These are phyloP conservation scores for Rhynchospora tenuis DNA, from an alignment of 176 grass and related monocot genomes.

Conservation along the genomic window DNA sequence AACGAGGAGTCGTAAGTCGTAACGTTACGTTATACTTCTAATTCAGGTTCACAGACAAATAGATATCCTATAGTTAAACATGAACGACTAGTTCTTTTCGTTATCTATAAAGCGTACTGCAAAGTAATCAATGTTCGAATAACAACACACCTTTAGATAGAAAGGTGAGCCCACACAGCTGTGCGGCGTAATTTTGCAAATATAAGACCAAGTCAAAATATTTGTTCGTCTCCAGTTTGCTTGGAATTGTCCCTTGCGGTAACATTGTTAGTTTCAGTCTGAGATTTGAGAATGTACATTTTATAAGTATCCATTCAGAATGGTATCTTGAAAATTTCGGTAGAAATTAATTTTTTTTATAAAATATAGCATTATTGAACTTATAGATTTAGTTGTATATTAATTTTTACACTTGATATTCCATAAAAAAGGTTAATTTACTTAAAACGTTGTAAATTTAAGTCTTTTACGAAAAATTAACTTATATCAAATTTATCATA, in stretches of 20 bases:
- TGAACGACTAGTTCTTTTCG: neutral
- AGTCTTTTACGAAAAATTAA: too few species aligned
- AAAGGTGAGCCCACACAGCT: neutral
- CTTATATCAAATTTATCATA: too few species aligned
- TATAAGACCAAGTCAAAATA: neutral
- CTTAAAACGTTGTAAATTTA: too few species aligned
- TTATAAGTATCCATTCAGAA: neutral
- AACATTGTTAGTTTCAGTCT: neutral
- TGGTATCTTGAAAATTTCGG: too few species aligned
- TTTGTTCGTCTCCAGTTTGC: neutral
- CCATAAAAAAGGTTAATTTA: too few species aligned
- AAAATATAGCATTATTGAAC: too few species aligned
- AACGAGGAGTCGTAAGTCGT: too few species aligned
- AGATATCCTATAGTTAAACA: neutral
- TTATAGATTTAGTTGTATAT: too few species aligned
- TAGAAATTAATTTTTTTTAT: too few species aligned
- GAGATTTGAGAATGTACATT: neutral
- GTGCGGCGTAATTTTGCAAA: neutral
- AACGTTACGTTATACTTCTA: too few species aligned
- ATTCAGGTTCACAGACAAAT: too few species aligned
- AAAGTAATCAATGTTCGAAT: neutral
- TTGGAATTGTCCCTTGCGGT: neutral
- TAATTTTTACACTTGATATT: too few species aligned
- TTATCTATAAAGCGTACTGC: neutral
- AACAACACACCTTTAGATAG: neutral